phyloP scores from a whole-genome alignment of 352 stramenopile genomes.

The Phytophthora nicotianae region DNA sequence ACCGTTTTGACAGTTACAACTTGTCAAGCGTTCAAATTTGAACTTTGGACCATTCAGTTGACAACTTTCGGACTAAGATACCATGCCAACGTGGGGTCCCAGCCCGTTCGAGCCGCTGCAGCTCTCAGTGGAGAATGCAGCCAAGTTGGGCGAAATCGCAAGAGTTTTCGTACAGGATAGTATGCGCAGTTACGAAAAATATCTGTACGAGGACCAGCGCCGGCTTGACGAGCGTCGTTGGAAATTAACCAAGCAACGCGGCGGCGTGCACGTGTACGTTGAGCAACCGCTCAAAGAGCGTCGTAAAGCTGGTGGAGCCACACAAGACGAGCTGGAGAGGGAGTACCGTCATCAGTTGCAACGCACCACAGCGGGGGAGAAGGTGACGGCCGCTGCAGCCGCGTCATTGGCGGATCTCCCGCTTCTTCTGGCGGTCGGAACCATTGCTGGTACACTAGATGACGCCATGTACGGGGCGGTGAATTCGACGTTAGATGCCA shows the following conservation, averaged over 20 bases:
- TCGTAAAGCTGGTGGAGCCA: constrained; percentile 17
- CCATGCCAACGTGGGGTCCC: constrained; percentile 29
- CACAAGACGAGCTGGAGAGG: constrained; percentile 31
- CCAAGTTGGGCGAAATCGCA: constrained; percentile 34
- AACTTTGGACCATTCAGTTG: constrained; percentile 9
- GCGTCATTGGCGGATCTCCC: constrained; percentile 34
- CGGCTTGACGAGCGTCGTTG: constrained; percentile 32
- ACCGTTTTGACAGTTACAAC: background rate
- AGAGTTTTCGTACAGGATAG: constrained; percentile 35
- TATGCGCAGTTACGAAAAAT: constrained; percentile 35
- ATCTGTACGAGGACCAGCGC: constrained; percentile 34
- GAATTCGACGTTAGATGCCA: constrained; percentile 32
- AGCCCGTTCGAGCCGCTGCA: constrained; percentile 38
- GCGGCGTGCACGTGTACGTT: constrained; percentile 34
- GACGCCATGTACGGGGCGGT: constrained; percentile 52
- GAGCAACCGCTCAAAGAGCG: constrained; percentile 32
- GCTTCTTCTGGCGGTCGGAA: constrained; percentile 35
- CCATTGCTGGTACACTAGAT: constrained; percentile 38
- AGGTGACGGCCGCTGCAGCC: constrained; percentile 22
- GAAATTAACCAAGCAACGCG: constrained; percentile 34
- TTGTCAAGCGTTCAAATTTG: constrained; percentile 12
- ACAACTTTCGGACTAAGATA: constrained; percentile 5
- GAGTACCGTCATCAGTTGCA: constrained; percentile 26
- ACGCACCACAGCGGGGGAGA: constrained; percentile 9
- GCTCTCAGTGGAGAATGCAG: constrained; percentile 32